Percentiles rank a stretch among this genome's conserved stretches.
phyloP scores from a whole-genome alignment of 495 filamentous ascomycete genomes.

The Neurospora africana region DNA sequence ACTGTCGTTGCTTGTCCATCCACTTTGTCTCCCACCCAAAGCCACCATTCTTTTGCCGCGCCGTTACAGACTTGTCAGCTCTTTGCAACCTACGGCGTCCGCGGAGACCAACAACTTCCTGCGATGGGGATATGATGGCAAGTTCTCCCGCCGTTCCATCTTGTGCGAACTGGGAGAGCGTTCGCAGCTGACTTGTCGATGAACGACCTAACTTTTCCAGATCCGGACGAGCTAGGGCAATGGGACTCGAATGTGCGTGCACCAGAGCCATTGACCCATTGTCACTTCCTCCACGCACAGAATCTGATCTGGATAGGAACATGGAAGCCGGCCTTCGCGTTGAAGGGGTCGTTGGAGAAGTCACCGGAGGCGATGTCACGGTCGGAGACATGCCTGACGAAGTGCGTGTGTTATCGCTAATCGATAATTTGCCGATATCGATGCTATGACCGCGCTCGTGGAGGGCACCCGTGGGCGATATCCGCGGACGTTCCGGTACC shows the following conservation, averaged over 20 bases:
- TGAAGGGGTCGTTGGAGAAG: conserved; percentile 21
- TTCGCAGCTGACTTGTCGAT: conserved; percentile 77
- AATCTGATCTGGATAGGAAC: conserved; percentile 42
- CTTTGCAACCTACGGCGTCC: conserved; percentile 76
- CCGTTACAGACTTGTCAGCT: conserved; percentile 40
- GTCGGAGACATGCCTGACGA: conserved; percentile 20
- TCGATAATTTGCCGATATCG: conserved; percentile 39
- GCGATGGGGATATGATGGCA: conserved; percentile 56
- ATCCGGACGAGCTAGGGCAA: conserved; percentile 49
- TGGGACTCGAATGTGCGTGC: conserved; percentile 35
- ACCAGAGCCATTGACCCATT: conserved; percentile 25
- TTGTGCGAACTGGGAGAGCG: conserved; percentile 76
- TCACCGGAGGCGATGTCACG: background rate
- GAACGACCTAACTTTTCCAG: conserved; percentile 71
- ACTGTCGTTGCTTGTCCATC: conserved; percentile 98
- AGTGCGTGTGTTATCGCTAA: conserved; percentile 21
- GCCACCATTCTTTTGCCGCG: conserved; percentile 37
- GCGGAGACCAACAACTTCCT: conserved; percentile 79
- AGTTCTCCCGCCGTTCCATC: conserved; percentile 68
- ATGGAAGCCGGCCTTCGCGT: conserved; percentile 43
- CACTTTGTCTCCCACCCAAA: conserved; percentile 80
- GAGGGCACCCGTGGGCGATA: conserved; percentile 19
- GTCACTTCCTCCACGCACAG: conserved; percentile 28
- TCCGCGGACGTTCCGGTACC: conserved; percentile 21
- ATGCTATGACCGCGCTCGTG: conserved; percentile 41